Evolutionary conservation across 176 grass and related monocot genomes (phyloP), one percentile per base, ranked within the genome.

Genomic region (Alopecurus myosuroides): DNA sequence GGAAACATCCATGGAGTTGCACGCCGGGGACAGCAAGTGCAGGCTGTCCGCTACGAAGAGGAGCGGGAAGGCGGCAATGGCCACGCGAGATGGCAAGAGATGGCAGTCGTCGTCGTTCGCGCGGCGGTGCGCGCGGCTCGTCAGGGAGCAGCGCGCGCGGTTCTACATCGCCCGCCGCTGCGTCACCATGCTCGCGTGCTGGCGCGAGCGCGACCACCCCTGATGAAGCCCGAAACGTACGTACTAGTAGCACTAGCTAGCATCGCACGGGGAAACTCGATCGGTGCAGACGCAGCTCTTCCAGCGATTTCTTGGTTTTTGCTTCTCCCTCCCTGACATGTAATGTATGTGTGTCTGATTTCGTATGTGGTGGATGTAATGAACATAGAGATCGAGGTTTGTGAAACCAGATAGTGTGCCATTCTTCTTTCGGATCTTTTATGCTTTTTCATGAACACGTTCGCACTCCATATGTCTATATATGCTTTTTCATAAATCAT

Each of bases 131-230:
- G 76, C 81, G 30, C 6, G 45, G 46, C 64, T 87, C 50, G 80
- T 89, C 37, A 82, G 58, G 86, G 86, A 92, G 83, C 79, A 88
- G 65, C 73, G 90, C 19, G 86, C 75, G 20, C 60, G 84, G 80
- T 80, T 92, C 69, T 92, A 92, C 84, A 89, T 92, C 84, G 66
- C 82, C 76, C 87, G 90, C 75, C 90, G 90, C 42, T 92, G 90
- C 84, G 84, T 92, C 70, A 34, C 84, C 76, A 92, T 92, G 91
- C 91, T 89, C 7, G 82, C 74, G 19, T 92, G 91, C 86, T 87
- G 91, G 91, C 74, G 84, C 9, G 81, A 92, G 76, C 67, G 76
- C 9, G 81, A 89, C 77, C 81, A 9, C 26, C 7, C 63, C 46
- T 82, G 66, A 85, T 82, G 66, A 85, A 30, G 56, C 70, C 11